phyloP scores from a whole-genome alignment of 169 alveolate species.

The Plasmodium billcollinsi region DNA sequence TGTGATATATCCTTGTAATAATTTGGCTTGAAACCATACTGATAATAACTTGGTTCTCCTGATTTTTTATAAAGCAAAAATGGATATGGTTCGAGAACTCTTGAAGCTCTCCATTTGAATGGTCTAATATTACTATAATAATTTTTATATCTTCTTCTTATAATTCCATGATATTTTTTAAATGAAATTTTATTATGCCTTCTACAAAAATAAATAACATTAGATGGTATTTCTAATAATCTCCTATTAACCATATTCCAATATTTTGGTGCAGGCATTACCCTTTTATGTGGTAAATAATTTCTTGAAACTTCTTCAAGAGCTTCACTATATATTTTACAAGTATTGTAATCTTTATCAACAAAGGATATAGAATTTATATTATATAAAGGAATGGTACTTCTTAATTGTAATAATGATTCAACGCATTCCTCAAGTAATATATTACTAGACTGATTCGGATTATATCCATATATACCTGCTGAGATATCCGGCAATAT shows the following conservation, averaged over 20 bases:
- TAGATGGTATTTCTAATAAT: slow-evolving; percentile 64
- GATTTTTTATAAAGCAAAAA: slow-evolving; percentile 62
- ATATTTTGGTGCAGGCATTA: slow-evolving; percentile 70
- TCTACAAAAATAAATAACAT: slow-evolving; percentile 68
- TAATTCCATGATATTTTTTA: slow-evolving; percentile 78
- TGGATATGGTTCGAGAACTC: slow-evolving; percentile 77
- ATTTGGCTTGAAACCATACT: slow-evolving; percentile 40
- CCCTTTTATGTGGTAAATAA: slow-evolving; percentile 66
- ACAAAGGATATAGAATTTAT: slow-evolving; percentile 59
- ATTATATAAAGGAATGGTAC: slow-evolving; percentile 62
- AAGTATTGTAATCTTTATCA: slow-evolving; percentile 66
- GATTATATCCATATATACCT: slow-evolving; percentile 71
- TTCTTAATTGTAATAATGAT: slow-evolving; percentile 41
- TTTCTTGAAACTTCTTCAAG: slow-evolving; percentile 67
- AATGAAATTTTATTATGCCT: slow-evolving; percentile 70
- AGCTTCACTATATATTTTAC: slow-evolving; percentile 63
- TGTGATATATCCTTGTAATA: slow-evolving; percentile 72
- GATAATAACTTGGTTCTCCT: slow-evolving; percentile 70
- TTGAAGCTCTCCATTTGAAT: slow-evolving; percentile 77
- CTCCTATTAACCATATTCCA: slow-evolving; percentile 73
- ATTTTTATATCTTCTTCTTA: slow-evolving; percentile 65
- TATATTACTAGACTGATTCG: slow-evolving; percentile 34
- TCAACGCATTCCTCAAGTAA: slow-evolving; percentile 54
- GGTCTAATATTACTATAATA: slow-evolving; percentile 78
- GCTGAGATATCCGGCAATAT: slow-evolving; percentile 71